phyloP scores from a whole-genome alignment of 2,329 filamentous ascomycete species.

The Fusarium marasasianum region DNA sequence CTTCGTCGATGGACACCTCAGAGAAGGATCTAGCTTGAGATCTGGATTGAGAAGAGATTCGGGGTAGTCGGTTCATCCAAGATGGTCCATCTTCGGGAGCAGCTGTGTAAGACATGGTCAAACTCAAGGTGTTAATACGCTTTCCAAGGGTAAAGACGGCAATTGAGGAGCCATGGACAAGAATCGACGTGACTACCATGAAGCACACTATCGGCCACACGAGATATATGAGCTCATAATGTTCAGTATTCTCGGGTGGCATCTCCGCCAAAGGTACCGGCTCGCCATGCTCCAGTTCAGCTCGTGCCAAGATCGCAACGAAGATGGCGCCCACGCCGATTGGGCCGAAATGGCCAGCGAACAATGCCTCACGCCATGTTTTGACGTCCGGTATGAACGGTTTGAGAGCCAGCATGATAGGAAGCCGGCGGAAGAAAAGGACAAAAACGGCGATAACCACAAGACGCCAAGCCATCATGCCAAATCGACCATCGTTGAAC shows the following conservation, averaged over 20 bases:
- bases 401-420: constrained; percentile 91
- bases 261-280: constrained; percentile 77
- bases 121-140: constrained; percentile 93
- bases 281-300: constrained; percentile 82
- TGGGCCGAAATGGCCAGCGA: constrained; percentile 96
- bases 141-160: constrained; percentile 98
- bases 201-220: constrained; percentile 98
- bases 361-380: constrained; percentile 96
- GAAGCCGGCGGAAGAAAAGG: constrained; percentile 94
- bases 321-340: constrained; percentile 98
- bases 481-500: constrained; percentile 80
- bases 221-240: constrained; percentile 78
- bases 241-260: constrained; percentile 62
- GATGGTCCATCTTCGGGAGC: constrained; percentile 87
- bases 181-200: constrained; percentile 90
- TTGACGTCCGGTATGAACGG: constrained; percentile 96
- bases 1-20: constrained; percentile 74
- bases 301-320: constrained; percentile 88
- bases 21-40: constrained; percentile 89
- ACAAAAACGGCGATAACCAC: constrained; percentile 95
- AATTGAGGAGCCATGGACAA: constrained; percentile 97
- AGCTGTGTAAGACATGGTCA: constrained; percentile 96
- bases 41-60: constrained; percentile 72
- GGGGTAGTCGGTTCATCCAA: constrained; percentile 94
- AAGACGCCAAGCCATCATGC: constrained; percentile 86